Evolutionary conservation across 495 filamentous ascomycete species (phyloP).

Genomic region (Penicillium pancosmium): DNA sequence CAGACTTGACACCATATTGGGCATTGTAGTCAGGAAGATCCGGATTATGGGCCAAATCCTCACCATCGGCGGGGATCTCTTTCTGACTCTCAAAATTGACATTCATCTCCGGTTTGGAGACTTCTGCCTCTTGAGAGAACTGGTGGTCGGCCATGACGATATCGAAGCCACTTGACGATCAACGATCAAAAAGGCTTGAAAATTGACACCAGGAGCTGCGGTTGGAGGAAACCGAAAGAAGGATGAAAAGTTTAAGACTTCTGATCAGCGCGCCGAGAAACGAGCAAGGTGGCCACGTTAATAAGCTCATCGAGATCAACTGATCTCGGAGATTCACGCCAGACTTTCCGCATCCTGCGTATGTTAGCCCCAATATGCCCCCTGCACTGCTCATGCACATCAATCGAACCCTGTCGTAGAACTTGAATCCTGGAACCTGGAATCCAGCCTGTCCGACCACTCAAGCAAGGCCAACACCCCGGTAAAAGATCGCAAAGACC

Average conservation of each 20-base stretch:
- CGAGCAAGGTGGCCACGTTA: neutral
- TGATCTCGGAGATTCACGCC: neutral
- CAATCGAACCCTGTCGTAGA: neutral
- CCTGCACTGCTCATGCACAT: neutral
- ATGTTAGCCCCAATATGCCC: neutral
- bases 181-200: neutral
- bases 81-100: constrained; percentile 9
- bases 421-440: too few relatives aligned
- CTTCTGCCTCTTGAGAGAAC: neutral
- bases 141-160: constrained; percentile 10
- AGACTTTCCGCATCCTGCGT: neutral
- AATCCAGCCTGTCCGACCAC: neutral
- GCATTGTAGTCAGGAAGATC: constrained; percentile 16
- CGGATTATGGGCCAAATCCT: constrained; percentile 3
- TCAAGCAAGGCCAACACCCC: neutral
- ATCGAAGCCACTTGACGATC: neutral
- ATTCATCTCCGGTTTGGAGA: constrained; percentile 7
- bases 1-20: constrained; percentile 39
- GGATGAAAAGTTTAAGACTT: constrained; percentile 1
- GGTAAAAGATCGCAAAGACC: neutral
- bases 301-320: constrained; percentile 3
- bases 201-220: neutral
- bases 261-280: constrained; percentile 1
- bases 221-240: neutral
- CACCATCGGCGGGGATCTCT: neutral